Evolutionary conservation across 768 basidiomycete species (phyloP).

Genomic region (Suillus sp.): DNA sequence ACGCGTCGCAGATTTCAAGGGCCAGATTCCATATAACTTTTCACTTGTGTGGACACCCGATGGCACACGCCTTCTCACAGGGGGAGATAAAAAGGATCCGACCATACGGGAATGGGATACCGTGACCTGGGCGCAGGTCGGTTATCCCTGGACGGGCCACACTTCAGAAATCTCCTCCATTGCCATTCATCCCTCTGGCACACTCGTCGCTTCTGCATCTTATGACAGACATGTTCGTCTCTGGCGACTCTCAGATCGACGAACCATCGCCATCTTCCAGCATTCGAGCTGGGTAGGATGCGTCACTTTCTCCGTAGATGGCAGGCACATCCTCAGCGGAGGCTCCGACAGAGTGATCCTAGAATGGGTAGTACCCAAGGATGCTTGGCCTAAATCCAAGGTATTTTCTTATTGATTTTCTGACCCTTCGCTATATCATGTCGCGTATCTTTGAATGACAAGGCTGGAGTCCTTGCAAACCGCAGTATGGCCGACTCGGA

Average conservation of each 20-base stretch:
- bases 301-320: not conserved
- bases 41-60: not conserved
- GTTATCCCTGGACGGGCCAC: not conserved
- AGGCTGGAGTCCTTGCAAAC: not conserved
- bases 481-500: not conserved
- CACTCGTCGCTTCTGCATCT: not conserved
- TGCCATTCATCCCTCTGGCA: not conserved
- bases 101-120: constrained; percentile 5
- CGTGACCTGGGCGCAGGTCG: not conserved
- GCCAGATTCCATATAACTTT: not conserved
- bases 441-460: not conserved
- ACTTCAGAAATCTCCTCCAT: not conserved
- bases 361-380: not conserved
- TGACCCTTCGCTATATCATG: not conserved
- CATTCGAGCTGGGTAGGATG: not conserved
- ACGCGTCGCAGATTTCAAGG: not conserved
- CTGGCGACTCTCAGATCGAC: not conserved
- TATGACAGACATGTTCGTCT: not conserved
- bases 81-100: not conserved
- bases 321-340: not conserved
- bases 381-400: not conserved
- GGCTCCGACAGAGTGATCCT: not conserved
- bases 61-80: not conserved
- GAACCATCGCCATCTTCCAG: not conserved
- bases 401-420: not conserved